Evolutionary conservation across 1,284 basidiomycete genomes (phyloP).

Genomic region (Sanghuangporus sanghuang): DNA sequence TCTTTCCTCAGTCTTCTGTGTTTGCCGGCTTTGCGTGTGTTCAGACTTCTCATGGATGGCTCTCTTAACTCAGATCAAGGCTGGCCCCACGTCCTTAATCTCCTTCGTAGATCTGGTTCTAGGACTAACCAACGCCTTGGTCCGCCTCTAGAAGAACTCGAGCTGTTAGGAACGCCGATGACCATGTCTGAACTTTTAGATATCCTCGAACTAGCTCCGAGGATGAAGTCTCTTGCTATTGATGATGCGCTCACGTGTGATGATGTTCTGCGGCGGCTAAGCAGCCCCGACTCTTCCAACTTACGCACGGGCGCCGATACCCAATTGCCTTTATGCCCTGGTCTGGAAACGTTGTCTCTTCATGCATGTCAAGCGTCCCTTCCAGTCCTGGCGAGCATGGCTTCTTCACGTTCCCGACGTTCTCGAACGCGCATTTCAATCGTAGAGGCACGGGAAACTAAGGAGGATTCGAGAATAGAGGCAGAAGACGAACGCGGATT

Average conservation of each 20-base stretch:
- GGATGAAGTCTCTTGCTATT: not conserved
- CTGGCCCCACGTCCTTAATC: not conserved
- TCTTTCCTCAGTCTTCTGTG: not conserved
- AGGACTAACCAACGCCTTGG: not conserved
- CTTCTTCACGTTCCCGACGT: not conserved
- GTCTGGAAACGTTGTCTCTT: not conserved
- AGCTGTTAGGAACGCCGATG: slow-evolving; percentile 10
- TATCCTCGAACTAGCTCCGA: not conserved
- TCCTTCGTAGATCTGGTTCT: not conserved
- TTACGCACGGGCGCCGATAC: not conserved
- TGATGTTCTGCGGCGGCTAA: not conserved
- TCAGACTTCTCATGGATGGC: not conserved
- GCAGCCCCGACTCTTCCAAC: not conserved
- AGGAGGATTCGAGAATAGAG: not conserved
- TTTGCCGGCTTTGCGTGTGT: not conserved
- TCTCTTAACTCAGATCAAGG: not conserved
- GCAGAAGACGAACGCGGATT: not conserved
- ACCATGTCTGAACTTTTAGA: not conserved
- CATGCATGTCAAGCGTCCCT: not conserved
- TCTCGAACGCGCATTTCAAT: too few relatives aligned
- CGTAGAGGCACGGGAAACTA: not conserved
- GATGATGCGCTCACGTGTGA: slow-evolving; percentile 5
- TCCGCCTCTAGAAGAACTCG: not conserved
- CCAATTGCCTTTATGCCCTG: not conserved
- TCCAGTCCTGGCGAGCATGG: not conserved